Conservation (phyloP, 768 basidiomycete species). For the Podaxis pistillaris region DNA sequence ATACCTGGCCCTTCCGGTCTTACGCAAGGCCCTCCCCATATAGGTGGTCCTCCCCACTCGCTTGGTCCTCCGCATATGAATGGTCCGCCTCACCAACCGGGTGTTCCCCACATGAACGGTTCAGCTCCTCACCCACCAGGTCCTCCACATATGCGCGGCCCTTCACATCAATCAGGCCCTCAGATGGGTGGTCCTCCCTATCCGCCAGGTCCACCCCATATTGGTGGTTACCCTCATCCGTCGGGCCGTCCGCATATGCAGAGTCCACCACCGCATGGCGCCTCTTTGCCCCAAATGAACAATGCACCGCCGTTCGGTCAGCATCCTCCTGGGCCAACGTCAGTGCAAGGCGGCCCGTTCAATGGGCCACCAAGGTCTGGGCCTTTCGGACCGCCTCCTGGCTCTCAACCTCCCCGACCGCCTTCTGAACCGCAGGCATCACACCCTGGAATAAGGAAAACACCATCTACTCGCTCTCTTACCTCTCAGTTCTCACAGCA, state of each 20-base stretch:
- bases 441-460: conserved; percentile 40
- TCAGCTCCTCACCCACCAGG: not conserved
- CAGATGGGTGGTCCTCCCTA: conserved; percentile 7
- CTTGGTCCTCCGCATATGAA: not conserved
- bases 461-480: conserved; percentile 59
- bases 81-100: not conserved
- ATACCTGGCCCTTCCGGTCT: conserved; percentile 12
- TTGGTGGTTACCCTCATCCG: not conserved
- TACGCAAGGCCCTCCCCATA: conserved; percentile 1
- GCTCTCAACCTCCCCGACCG: conserved; percentile 36
- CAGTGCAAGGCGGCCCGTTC: not conserved
- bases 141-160: conserved; percentile 1
- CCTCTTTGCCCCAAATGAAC: conserved; percentile 5
- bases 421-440: conserved; percentile 46
- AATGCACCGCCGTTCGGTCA: not conserved
- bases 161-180: not conserved
- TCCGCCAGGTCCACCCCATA: not conserved
- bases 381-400: conserved; percentile 24
- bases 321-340: not conserved
- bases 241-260: not conserved
- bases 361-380: conserved; percentile 16
- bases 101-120: not conserved
- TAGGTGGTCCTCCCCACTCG: not conserved
- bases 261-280: conserved; percentile 6
- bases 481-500: conserved; percentile 49